Percentiles rank a stretch among this genome's conserved stretches.
phyloP scores from a whole-genome alignment of 2,329 filamentous ascomycete species.

The Trichothecium roseum region DNA sequence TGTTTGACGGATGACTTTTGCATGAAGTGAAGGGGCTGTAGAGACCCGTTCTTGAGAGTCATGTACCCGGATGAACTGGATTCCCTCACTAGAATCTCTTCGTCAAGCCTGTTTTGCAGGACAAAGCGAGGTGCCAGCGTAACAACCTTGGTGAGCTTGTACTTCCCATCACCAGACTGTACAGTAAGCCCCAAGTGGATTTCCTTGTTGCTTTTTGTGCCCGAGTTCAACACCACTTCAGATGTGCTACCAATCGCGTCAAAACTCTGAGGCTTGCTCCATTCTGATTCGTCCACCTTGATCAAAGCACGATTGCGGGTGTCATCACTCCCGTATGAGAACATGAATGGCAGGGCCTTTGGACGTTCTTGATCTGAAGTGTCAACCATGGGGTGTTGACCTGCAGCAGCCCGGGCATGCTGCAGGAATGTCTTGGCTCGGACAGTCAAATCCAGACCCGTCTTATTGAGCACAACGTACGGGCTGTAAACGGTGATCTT shows the following conservation, averaged over 20 bases:
- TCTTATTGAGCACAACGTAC: slow-evolving; percentile 92
- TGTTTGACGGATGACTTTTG: slow-evolving; percentile 78
- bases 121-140: slow-evolving; percentile 89
- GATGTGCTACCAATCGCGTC: slow-evolving; percentile 92
- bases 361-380: slow-evolving; percentile 41
- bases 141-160: slow-evolving; percentile 93
- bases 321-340: slow-evolving; percentile 82
- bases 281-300: slow-evolving; percentile 79
- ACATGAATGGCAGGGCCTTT: slow-evolving; percentile 90
- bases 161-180: slow-evolving; percentile 87
- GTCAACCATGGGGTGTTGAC: slow-evolving; percentile 53
- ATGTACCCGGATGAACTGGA: slow-evolving; percentile 82
- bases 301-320: slow-evolving; percentile 82
- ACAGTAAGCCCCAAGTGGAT: slow-evolving; percentile 88
- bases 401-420: slow-evolving; percentile 71
- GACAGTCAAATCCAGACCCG: slow-evolving; percentile 77
- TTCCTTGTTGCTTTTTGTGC: slow-evolving; percentile 55
- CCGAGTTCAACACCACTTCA: slow-evolving; percentile 73
- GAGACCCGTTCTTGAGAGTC: slow-evolving; percentile 63
- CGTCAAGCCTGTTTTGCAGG: slow-evolving; percentile 82
- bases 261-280: slow-evolving; percentile 97
- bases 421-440: slow-evolving; percentile 85
- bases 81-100: slow-evolving; percentile 83
- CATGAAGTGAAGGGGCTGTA: slow-evolving; percentile 83
- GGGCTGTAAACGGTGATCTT: slow-evolving; percentile 91